Evolutionary conservation across 495 filamentous ascomycete genomes (phyloP).

Genomic region (Tuber umbilicatum): DNA sequence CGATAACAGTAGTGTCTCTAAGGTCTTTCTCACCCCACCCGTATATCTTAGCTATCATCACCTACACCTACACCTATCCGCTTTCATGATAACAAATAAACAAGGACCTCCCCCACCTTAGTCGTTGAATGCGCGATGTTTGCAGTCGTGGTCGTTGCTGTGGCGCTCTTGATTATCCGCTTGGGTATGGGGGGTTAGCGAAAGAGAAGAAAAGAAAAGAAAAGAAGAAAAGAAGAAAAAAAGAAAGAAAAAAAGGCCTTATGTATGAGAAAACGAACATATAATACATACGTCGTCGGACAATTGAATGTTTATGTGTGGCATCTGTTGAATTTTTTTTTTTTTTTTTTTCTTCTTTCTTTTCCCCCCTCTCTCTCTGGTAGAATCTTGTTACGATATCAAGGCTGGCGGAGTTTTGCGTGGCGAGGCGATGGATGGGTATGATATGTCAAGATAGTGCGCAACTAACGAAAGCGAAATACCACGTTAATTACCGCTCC

Average conservation of each 20-base stretch:
- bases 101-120: constrained; percentile 21
- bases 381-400: background rate
- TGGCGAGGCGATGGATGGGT: too few relatives aligned
- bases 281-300: constrained; percentile 24
- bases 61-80: background rate
- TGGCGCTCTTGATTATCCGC: constrained; percentile 23
- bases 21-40: constrained; percentile 9
- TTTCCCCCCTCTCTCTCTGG: background rate
- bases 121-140: constrained; percentile 22
- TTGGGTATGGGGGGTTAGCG: constrained; percentile 1
- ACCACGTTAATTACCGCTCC: background rate
- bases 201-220: too few relatives aligned
- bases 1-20: constrained; percentile 30
- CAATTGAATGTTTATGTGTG: constrained; percentile 29
- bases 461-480: background rate
- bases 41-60: constrained; percentile 5
- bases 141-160: constrained; percentile 17
- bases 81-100: background rate
- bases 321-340: constrained; percentile 12
- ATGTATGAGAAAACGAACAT: background rate
- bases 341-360: background rate
- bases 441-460: background rate
- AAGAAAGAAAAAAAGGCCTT: background rate
- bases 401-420: background rate
- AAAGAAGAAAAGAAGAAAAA: too few relatives aligned